Conservation (phyloP, 257 asterid species). For the Orobanche coerulescens region DNA sequence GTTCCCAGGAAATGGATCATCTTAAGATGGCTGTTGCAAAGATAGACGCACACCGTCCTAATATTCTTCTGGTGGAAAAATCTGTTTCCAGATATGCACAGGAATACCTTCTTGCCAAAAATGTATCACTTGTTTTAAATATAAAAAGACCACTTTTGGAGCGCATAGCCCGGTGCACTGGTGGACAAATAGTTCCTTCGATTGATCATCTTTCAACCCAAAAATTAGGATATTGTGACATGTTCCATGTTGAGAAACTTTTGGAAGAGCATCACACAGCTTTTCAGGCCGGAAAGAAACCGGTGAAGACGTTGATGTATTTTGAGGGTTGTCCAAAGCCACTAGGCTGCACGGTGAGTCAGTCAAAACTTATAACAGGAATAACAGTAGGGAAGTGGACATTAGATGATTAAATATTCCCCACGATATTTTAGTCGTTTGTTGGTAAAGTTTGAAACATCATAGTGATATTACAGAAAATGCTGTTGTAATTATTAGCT, state of each 20-base stretch:
- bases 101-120: constrained; percentile 81
- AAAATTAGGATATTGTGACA: constrained; percentile 75
- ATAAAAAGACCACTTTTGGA: constrained; percentile 75
- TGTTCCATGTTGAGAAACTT: constrained; percentile 73
- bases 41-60: constrained; percentile 75
- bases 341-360: constrained; percentile 72
- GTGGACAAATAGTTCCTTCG: constrained; percentile 79
- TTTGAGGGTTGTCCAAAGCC: constrained; percentile 98
- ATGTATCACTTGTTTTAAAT: constrained; percentile 83
- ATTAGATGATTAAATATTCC: constrained; percentile 9
- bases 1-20: constrained; percentile 91
- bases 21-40: constrained; percentile 97
- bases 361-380: constrained; percentile 9
- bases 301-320: constrained; percentile 81
- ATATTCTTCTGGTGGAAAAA: constrained; percentile 92
- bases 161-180: constrained; percentile 91
- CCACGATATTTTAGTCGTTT: not conserved
- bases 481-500: not conserved
- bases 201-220: constrained; percentile 77
- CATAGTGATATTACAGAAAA: not conserved
- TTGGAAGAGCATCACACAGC: constrained; percentile 72
- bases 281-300: constrained; percentile 66
- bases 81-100: constrained; percentile 94
- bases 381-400: constrained; percentile 8
- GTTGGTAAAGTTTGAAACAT: not conserved